Conservation (phyloP, 805 yeast genomes). For the Candida koratica region DNA sequence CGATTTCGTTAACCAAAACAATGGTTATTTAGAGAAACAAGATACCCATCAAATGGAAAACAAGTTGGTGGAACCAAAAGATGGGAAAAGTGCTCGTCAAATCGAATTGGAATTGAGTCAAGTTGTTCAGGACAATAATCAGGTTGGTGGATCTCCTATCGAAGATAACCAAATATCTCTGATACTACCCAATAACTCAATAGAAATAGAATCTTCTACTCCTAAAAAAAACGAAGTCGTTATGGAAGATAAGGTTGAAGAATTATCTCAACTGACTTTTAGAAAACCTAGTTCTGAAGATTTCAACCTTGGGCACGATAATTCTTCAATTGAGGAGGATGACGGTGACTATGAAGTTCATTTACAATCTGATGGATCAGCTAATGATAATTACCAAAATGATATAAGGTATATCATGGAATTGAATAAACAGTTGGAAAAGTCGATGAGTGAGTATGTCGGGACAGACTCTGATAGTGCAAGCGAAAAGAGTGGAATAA, state of each 20-base stretch:
- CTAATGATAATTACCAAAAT: slow-evolving; percentile 4
- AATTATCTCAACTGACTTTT: too few relatives aligned
- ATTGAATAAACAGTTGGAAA: slow-evolving; percentile 11
- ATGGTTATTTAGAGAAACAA: not conserved
- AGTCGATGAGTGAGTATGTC: slow-evolving; percentile 9
- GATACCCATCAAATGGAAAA: not conserved
- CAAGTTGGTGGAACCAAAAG: not conserved
- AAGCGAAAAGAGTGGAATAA: not conserved
- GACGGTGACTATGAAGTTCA: slow-evolving; percentile 6
- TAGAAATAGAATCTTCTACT: slow-evolving; percentile 3
- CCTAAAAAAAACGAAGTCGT: not conserved
- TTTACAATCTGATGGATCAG: slow-evolving; percentile 1
- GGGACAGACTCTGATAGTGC: slow-evolving; percentile 1
- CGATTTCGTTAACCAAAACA: slow-evolving; percentile 1
- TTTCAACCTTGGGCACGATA: not conserved
- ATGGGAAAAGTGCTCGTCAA: not conserved
- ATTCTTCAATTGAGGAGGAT: not conserved
- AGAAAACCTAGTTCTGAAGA: too few relatives aligned
- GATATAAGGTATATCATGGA: slow-evolving; percentile 11
- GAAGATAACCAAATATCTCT: not conserved
- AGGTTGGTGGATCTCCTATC: not conserved
- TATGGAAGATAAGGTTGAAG: not conserved
- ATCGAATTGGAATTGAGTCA: not conserved
- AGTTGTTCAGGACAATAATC: not conserved
- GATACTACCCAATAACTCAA: slow-evolving; percentile 3